Evolutionary conservation across 2,329 filamentous ascomycete species (phyloP), one percentile per base, ranked within the genome.

Genomic region (Cytospora paraplurivora): DNA sequence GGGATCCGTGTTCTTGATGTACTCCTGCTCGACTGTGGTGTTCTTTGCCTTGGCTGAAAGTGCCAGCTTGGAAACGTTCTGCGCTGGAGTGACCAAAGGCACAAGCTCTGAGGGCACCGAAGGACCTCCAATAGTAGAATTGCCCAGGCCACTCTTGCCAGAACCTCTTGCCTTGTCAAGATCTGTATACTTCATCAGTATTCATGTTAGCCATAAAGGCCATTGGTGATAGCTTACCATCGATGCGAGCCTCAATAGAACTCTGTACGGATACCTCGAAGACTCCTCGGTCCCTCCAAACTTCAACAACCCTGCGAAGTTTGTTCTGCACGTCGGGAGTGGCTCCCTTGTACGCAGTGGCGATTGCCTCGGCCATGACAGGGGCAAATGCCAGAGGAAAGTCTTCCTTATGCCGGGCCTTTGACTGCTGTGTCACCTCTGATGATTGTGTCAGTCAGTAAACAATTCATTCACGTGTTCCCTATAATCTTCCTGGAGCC

Each of bases 381-480:
- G 95, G 93, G 53, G 94, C 90, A 76, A 97, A 98, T 8, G 95
- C 94, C 66, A 90, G 84, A 15, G 97, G 84, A 70, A 99, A 99
- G 71, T 99, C 95, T 59, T 93, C 88, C 76, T 96, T 97, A 67
- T 90, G 88, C 41, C 94, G 89, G 55, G 92, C 94, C 76, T 96
- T 96, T 32, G 93, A 97, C 73, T 98, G 95, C 74, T 99, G 95
- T 27, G 92, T 91, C 64, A 99, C 93, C 82, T 99, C 95, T 95
- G 71, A 61, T 51, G 53, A 47, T 11, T 10, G 17, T 8, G 41
- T 44, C 41, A 37, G 41, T 44, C 17, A 44, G 17, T 41, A 44
- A 19, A 44, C 41, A 13, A 15, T 17, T 37, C 32, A 17, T 7
- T 54, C 33, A 58, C 49, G 27, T 32, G 10, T 11, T 44, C 35